Conservation (phyloP, 371 early-diverging fungal species). For the Circinella minor region DNA sequence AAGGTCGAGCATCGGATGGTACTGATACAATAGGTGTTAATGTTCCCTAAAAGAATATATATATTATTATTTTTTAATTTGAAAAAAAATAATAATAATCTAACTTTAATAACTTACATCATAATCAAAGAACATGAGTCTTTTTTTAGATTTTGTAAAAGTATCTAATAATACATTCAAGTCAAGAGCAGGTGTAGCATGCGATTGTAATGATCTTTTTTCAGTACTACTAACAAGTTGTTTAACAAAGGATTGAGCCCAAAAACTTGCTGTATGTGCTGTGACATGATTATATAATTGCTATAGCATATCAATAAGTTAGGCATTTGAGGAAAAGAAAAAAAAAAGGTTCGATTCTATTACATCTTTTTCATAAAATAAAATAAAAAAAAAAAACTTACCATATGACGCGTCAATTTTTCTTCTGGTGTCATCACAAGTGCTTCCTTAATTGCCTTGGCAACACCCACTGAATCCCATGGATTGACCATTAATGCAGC, state of each 20-base stretch:
- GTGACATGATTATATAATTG: constrained; percentile 87
- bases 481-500: constrained; percentile 95
- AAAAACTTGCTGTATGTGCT: constrained; percentile 87
- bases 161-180: constrained; percentile 30
- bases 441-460: constrained; percentile 87
- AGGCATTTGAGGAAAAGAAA: too few relatives aligned
- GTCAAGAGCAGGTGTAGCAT: constrained; percentile 76
- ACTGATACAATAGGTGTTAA: constrained; percentile 75
- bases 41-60: constrained; percentile 67
- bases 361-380: too few relatives aligned
- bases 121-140: constrained; percentile 87
- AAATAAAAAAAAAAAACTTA: constrained; percentile 16
- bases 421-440: constrained; percentile 77
- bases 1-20: constrained; percentile 73
- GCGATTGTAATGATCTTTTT: constrained; percentile 45
- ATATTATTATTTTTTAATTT: too few relatives aligned
- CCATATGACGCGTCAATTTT: constrained; percentile 52
- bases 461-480: constrained; percentile 94
- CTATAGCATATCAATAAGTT: constrained; percentile 26
- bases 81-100: too few relatives aligned
- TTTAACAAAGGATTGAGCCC: constrained; percentile 86
- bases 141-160: constrained; percentile 61
- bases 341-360: too few relatives aligned
- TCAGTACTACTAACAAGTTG: constrained; percentile 48
- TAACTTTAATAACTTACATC: too few relatives aligned